phyloP scores from a whole-genome alignment of 495 filamentous ascomycete genomes.

The Aspergillus baeticus region DNA sequence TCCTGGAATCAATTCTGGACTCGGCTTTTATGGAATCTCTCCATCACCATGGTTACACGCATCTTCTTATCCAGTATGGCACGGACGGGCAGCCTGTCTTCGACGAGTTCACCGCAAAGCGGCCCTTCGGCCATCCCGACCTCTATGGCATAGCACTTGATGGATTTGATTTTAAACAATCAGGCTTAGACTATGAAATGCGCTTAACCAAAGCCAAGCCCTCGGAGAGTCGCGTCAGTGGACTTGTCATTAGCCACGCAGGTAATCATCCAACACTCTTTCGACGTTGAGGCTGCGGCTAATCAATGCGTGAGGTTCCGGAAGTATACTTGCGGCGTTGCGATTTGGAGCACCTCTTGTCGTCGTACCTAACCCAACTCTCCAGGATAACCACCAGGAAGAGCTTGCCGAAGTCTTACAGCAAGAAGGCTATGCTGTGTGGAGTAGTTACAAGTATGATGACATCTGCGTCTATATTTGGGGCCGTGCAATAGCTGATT shows the following conservation, averaged over 20 bases:
- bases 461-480: neutral
- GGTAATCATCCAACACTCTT: slow-evolving; percentile 49
- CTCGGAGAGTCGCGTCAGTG: slow-evolving; percentile 42
- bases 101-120: slow-evolving; percentile 30
- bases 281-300: neutral
- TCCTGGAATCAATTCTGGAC: slow-evolving; percentile 65
- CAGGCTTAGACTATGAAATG: slow-evolving; percentile 59
- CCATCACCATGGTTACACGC: slow-evolving; percentile 52
- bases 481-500: slow-evolving; percentile 2
- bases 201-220: slow-evolving; percentile 38
- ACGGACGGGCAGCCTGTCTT: slow-evolving; percentile 50
- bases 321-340: slow-evolving; percentile 81
- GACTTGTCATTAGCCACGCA: slow-evolving; percentile 83
- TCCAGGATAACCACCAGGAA: slow-evolving; percentile 89
- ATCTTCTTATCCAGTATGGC: slow-evolving; percentile 77
- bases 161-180: slow-evolving; percentile 64
- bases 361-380: slow-evolving; percentile 78
- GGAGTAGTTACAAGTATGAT: slow-evolving; percentile 40
- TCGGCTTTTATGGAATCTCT: slow-evolving; percentile 60
- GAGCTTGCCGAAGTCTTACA: slow-evolving; percentile 78
- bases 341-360: slow-evolving; percentile 66
- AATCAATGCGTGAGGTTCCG: slow-evolving; percentile 61
- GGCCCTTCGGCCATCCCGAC: slow-evolving; percentile 15
- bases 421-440: slow-evolving; percentile 64
- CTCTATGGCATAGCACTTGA: slow-evolving; percentile 49